Base-by-base conservation (phyloP, 1,139 yeast species). In the Pichiaceae sp. region DNA sequence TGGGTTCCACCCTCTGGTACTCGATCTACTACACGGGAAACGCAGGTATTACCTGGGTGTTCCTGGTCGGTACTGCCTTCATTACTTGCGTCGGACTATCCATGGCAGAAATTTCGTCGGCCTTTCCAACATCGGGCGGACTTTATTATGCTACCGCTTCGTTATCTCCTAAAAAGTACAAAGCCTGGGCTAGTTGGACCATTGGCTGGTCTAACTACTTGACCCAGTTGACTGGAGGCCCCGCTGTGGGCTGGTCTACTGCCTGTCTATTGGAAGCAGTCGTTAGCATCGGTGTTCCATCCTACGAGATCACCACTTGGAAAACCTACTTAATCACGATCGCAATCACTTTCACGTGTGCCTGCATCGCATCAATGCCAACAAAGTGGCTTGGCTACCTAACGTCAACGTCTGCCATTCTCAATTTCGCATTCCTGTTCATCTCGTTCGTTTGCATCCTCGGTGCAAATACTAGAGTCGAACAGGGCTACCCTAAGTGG, bases 71-170 rank as follows among this genome's bases (percentile, higher is more conserved):
- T 19, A 60, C 70, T 50, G 35, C 64, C 12, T 72, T 74, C 39
- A 68, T 74, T 37, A 59, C 70, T 29, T 62, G 65, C 8, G 78
- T 74, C 31, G 82, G 80, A 19, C 41, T 66, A 12, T 64, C 77
- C 1, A 72, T 80, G 68, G 70, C 82, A 4, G 78, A 78, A 44
- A 57, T 78, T 36, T 79, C 78, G 3, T 69, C 78, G 23, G 71
- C 83, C 4, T 72, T 76, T 48, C 87, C 87, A 32, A 79, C 87
- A 2, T 68, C 78, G 17, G 87, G 87, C 36, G 87, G 86, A 2
- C 62, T 79, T 30, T 77, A 75, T 47, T 69, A 59, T 44, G 58
- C 62, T 17, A 55, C 62, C 5, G 57, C 59, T 8, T 75, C 72
- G 54, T 56, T 74, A 42, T 67, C 78, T 2, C 79, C 80, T 9